Evolutionary conservation across 2,329 filamentous ascomycete species (phyloP), one percentile per base, ranked within the genome.

Genomic region (Pseudocercospora ulei): DNA sequence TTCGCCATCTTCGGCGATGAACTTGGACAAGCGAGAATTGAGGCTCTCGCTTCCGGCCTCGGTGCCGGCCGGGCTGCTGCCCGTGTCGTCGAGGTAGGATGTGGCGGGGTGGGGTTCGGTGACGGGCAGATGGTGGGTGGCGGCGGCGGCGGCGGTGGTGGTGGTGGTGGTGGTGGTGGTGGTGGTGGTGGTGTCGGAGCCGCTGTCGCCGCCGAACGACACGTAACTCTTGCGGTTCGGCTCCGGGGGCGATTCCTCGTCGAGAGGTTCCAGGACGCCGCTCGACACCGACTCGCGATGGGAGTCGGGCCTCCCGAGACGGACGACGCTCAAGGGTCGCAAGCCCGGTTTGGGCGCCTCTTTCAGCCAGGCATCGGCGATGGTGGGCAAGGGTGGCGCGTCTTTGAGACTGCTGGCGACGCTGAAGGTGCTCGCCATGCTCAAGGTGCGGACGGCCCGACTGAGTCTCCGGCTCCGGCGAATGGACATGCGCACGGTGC

Each of bases 201-300:
- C 73, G 54, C 79, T 83, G 52, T 85, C 82, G 17, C 67, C 71
- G 7, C 78, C 76, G 45, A 84, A 83, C 0, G 81, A 94, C n/a
- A 95, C 85, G 55, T 95, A 96, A 1, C 87, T 95, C 62, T 94
- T 94, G 53, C 90, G 77, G 61, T 92, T 86, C 0, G 84, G 82
- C 59, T 94, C 86, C 3, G 81, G 70, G 0, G 82, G 75, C 4
- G 84, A 88, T 59, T 96, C 90, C 62, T 96, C 88, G 54, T 92
- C 85, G 2, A 95, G 70, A 2, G 86, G 85, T 56, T 90, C 85
- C 7, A 96, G 76, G 47, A 92, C 76, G 18, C 85, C 92, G 1
- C 86, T 94, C 5, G 86, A 78, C 19, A 94, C 75, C 0, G 87
- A 95, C 61, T 95, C 86, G 38, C 88, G 76, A 61, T 82, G 93